phyloP scores from a whole-genome alignment of 2,329 filamentous ascomycete species.

The Didymella sp. region DNA sequence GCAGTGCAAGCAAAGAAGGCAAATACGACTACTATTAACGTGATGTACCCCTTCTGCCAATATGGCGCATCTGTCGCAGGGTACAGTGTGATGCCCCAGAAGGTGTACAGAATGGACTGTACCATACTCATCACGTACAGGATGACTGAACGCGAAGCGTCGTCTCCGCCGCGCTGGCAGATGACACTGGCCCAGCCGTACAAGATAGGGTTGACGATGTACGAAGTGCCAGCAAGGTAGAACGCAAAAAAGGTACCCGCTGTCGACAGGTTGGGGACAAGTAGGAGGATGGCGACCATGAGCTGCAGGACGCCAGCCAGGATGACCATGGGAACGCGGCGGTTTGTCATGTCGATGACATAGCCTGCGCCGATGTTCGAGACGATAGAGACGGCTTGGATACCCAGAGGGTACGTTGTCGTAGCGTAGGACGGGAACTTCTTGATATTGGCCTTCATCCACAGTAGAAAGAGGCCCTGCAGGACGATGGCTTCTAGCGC shows the following conservation, averaged over 20 bases:
- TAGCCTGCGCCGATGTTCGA: constrained; percentile 53
- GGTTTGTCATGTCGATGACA: constrained; percentile 49
- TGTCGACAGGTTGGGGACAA: constrained; percentile 43
- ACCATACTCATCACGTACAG: constrained; percentile 54
- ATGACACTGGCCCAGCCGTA: constrained; percentile 54
- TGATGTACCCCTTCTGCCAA: constrained; percentile 50
- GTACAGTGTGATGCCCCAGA: constrained; percentile 56
- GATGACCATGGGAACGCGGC: constrained; percentile 47
- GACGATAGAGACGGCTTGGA: constrained; percentile 63
- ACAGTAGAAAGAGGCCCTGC: constrained; percentile 36
- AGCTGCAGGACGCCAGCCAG: constrained; percentile 46
- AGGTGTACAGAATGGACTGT: constrained; percentile 53
- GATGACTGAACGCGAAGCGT: constrained; percentile 52
- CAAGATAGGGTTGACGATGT: constrained; percentile 51
- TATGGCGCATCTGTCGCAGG: constrained; percentile 54
- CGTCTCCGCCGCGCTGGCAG: constrained; percentile 50
- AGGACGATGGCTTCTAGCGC: constrained; percentile 47
- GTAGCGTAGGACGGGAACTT: constrained; percentile 54
- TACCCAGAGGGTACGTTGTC: constrained; percentile 65
- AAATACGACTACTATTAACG: constrained; percentile 45
- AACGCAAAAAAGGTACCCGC: constrained; percentile 49
- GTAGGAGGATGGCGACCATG: constrained; percentile 41
- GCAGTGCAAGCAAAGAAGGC: constrained; percentile 35
- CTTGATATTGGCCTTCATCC: constrained; percentile 32
- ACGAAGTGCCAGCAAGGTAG: constrained; percentile 50